phyloP scores from a whole-genome alignment of 1,284 basidiomycete species.

The Coniferiporia weirii region DNA sequence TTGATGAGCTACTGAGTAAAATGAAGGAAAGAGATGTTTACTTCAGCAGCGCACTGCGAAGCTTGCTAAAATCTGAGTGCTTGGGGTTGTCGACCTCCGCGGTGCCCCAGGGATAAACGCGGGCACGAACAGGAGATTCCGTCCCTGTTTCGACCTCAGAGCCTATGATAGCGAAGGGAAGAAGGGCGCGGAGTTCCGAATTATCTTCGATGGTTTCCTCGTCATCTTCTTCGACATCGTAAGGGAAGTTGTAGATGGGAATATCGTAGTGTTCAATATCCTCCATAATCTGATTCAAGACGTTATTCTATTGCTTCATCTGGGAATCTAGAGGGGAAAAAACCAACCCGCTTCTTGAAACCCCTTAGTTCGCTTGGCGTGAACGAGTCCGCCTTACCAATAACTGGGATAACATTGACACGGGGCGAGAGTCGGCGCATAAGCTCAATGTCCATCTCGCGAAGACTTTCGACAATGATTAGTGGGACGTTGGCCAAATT shows the following conservation, averaged over 20 bases:
- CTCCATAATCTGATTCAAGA: conserved; percentile 81
- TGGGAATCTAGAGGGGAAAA: background rate
- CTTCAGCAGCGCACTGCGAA: conserved; percentile 88
- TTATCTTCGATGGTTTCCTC: conserved; percentile 99
- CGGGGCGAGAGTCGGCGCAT: conserved; percentile 95
- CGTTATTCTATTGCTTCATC: conserved; percentile 12
- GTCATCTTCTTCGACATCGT: conserved; percentile 98
- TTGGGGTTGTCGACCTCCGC: conserved; percentile 98
- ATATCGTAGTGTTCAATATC: conserved; percentile 99
- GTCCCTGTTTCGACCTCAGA: conserved; percentile 97
- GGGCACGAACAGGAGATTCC: conserved; percentile 77
- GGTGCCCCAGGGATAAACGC: conserved; percentile 97
- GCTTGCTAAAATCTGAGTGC: conserved; percentile 94
- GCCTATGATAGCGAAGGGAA: conserved; percentile 97
- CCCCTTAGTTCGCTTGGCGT: conserved; percentile 87
- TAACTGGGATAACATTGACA: conserved; percentile 98
- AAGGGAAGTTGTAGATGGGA: conserved; percentile 99
- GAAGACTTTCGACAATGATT: conserved; percentile 58
- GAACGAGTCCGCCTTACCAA: conserved; percentile 95
- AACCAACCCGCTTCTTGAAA: conserved; percentile 91
- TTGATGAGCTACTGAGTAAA: background rate
- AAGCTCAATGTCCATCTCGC: conserved; percentile 98
- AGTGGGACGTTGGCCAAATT: conserved; percentile 2
- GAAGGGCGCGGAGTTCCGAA: conserved; percentile 82
- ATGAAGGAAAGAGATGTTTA: conserved; percentile 31